Base-by-base conservation (phyloP, 129 eudicot genomes). In the Ambrosia trifida region DNA sequence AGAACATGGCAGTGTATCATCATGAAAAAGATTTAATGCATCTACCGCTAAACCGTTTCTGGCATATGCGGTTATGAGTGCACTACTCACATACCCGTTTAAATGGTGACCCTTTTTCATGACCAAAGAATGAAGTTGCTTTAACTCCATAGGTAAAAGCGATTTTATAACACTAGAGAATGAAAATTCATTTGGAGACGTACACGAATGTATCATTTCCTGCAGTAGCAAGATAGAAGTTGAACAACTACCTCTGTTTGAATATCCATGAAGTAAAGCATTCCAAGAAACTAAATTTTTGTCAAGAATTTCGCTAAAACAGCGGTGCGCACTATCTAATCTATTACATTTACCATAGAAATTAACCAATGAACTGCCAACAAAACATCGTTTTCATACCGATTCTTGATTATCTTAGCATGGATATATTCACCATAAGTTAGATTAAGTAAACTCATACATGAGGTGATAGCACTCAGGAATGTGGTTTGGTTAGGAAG, bases 251-350 rank as follows among this genome's bases (percentile, higher is more conserved):
- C n/a, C n/a, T 73, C 28, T 64, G 11, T 78, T 70, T 5, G 85
- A 80, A 79, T 86, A 92, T 35, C 89, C 91, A 32, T 66, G 58
- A 67, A 89, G 79, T 80, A 89, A 82, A 66, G 89, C 61, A 38
- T 92, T 92, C 96, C 98, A 92, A 8, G 87, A 86, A 47, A 92
- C 85, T 79, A 82, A 49, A 76, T 81, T 92, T 70, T 80, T 85
- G 6, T 81, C 79, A 12, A 35, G 64, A 72, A 92, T 89, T 73
- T 80, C 83, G 24, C 77, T 80, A 78, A 92, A 92, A 74, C 96
- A 89, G 3, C 36, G 67, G 36, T 64, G 86, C 49, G 98, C 91
- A 69, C 76, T 79, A 69, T 73, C 83, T 74, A 87, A 49, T 67
- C 72, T 69, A 47, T 85, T 81, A 65, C 83, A 68, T 70, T 89